Conservation (phyloP, 768 basidiomycete genomes). For the Lactifluus echinatus region DNA sequence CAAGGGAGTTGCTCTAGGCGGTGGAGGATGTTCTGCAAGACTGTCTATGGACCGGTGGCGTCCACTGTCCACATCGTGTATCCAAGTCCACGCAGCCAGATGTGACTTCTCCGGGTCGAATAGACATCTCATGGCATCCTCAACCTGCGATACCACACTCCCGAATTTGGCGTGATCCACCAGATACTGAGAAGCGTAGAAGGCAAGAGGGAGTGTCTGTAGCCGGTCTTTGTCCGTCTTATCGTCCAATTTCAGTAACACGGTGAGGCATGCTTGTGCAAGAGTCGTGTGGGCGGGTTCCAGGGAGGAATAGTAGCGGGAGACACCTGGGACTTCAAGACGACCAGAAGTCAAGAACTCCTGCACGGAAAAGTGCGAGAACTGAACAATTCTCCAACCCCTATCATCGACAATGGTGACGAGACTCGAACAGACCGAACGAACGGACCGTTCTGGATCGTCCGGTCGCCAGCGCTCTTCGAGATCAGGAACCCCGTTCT, state of each 20-base stretch:
- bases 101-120: not conserved
- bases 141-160: not conserved
- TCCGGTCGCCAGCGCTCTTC: not conserved
- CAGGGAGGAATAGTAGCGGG: not conserved
- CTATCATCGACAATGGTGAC: not conserved
- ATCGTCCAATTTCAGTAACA: not conserved
- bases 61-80: not conserved
- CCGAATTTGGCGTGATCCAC: not conserved
- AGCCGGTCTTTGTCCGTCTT: not conserved
- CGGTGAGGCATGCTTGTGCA: not conserved
- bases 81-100: not conserved
- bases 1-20: not conserved
- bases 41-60: fast-evolving
- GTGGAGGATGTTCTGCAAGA: not conserved
- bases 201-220: not conserved
- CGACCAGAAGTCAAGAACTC: constrained; percentile 5
- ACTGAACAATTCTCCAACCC: not conserved
- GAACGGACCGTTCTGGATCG: not conserved
- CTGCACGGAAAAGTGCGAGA: constrained; percentile 1
- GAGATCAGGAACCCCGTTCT: not conserved
- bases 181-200: not conserved
- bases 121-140: not conserved
- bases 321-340: not conserved
- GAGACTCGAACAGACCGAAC: not conserved
- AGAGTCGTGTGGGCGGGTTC: not conserved